A percentile compares a stretch with the other conserved stretches of the same genome.
Evolutionary conservation across 2,329 filamentous ascomycete genomes (phyloP).

Genomic region (Lasiodiplodia gonubiensis): DNA sequence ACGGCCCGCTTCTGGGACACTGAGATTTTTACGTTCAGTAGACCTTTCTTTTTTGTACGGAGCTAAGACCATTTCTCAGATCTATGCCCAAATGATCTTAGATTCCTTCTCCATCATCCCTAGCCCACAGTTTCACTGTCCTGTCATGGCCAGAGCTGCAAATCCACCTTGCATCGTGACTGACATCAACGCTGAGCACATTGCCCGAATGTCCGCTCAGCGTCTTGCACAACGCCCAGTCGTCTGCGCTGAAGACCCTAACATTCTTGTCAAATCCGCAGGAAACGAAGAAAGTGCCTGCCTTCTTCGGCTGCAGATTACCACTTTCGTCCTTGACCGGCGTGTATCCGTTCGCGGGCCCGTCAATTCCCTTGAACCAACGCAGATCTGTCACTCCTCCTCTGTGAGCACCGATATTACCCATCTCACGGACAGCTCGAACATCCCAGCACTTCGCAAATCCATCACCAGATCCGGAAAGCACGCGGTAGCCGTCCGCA

Average conservation of each 20-base stretch:
- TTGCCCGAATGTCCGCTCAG: conserved; percentile 90
- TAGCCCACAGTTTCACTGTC: conserved; percentile 94
- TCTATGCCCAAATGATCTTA: background rate
- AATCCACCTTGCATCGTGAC: conserved; percentile 86
- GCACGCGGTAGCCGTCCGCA: conserved; percentile 84
- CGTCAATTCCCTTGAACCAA: conserved; percentile 90
- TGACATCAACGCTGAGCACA: conserved; percentile 89
- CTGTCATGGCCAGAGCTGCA: conserved; percentile 92
- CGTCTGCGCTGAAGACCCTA: conserved; percentile 94
- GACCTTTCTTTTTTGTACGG: background rate
- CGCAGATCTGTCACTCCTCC: conserved; percentile 90
- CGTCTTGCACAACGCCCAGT: conserved; percentile 89
- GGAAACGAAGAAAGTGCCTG: conserved; percentile 88
- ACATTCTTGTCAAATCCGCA: conserved; percentile 94
- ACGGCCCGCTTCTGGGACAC: background rate
- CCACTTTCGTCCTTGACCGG: conserved; percentile 70
- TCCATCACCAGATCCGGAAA: conserved; percentile 91
- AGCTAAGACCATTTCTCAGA: background rate
- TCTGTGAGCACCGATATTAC: conserved; percentile 86
- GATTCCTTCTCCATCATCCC: conserved; percentile 70
- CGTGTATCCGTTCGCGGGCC: conserved; percentile 66
- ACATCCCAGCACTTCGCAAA: conserved; percentile 99
- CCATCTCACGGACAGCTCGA: conserved; percentile 81
- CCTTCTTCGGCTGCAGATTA: conserved; percentile 73
- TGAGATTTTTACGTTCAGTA: background rate